These are phyloP conservation scores for Lentinula aciculospora DNA, from an alignment of 768 basidiomycete species.

Conservation along the genomic window DNA sequence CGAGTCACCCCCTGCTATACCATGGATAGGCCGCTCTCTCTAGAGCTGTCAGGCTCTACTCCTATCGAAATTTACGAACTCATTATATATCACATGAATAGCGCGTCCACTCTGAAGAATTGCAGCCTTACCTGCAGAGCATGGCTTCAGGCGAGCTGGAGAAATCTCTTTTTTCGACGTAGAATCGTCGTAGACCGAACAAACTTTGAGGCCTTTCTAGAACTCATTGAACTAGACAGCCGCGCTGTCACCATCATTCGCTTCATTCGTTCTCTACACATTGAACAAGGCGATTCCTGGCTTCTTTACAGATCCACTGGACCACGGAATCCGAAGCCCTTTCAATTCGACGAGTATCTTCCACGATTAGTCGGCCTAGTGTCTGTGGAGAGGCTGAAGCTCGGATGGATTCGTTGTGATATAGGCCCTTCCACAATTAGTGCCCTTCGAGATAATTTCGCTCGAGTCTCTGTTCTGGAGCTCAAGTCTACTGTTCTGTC, in stretches of 20 bases:
- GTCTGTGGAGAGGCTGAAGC: not conserved
- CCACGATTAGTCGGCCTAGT: not conserved
- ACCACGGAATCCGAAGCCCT: not conserved
- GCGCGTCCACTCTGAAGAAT: not conserved
- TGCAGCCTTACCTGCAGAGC: constrained; percentile 3
- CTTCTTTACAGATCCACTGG: not conserved
- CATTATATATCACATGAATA: not conserved
- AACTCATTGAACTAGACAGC: not conserved
- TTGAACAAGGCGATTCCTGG: constrained; percentile 3
- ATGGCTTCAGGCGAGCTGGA: constrained; percentile 4
- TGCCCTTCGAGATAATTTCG: not conserved
- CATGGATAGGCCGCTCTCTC: not conserved
- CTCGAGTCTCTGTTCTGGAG: not conserved
- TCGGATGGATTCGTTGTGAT: constrained; percentile 1
- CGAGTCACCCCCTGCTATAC: not conserved
- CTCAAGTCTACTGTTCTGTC: not conserved
- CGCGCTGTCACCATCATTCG: not conserved
- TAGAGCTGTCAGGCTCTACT: not conserved
- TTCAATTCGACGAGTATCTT: constrained; percentile 5
- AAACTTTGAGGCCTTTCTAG: not conserved
- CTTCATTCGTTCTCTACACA: not conserved
- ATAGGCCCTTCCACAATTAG: not conserved
- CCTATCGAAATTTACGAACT: constrained; percentile 1
- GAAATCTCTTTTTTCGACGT: not conserved
- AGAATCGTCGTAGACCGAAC: not conserved